Evolutionary conservation across 2,329 filamentous ascomycete species (phyloP).

Genomic region (Ceratocystis harringtonii): DNA sequence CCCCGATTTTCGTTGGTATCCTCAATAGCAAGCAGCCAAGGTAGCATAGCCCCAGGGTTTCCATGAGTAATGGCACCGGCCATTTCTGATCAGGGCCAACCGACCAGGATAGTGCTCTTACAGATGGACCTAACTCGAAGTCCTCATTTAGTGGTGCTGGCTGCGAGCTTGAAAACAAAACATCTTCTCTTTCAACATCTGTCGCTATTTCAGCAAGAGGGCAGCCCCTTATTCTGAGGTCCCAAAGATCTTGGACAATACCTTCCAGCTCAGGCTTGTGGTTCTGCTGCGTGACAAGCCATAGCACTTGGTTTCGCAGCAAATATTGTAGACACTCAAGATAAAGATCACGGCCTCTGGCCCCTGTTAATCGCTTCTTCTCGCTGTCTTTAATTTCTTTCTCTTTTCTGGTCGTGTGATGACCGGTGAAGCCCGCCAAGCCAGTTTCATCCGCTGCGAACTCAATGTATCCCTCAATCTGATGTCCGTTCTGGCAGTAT

Average conservation of each 20-base stretch:
- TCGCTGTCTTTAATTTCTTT: slow-evolving; percentile 41
- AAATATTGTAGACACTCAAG: slow-evolving; percentile 74
- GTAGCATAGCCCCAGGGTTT: slow-evolving; percentile 67
- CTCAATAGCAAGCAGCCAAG: slow-evolving; percentile 60
- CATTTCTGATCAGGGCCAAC: slow-evolving; percentile 33
- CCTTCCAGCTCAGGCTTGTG: slow-evolving; percentile 61
- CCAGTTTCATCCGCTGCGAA: slow-evolving; percentile 54
- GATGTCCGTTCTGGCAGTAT: slow-evolving; percentile 69
- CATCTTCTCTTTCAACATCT: slow-evolving; percentile 7
- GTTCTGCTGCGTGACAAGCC: slow-evolving; percentile 51
- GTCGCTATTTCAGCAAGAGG: slow-evolving; percentile 20
- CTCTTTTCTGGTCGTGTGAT: slow-evolving; percentile 21
- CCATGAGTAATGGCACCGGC: slow-evolving; percentile 51
- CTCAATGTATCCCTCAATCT: slow-evolving; percentile 52
- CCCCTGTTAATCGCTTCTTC: slow-evolving; percentile 45
- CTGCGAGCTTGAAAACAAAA: slow-evolving; percentile 26
- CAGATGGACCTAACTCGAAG: slow-evolving; percentile 18
- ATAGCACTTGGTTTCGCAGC: slow-evolving; percentile 64
- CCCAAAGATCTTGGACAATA: slow-evolving; percentile 74
- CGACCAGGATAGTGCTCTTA: slow-evolving; percentile 31
- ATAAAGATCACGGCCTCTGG: slow-evolving; percentile 60
- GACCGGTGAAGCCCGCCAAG: slow-evolving; percentile 41
- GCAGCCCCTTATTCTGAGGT: slow-evolving; percentile 42
- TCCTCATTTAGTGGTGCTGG: slow-evolving; percentile 19
- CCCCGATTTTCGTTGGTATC: slow-evolving; percentile 59